Base-by-base conservation (phyloP, 2,329 filamentous ascomycete genomes). In the Diplodia sapinea region DNA sequence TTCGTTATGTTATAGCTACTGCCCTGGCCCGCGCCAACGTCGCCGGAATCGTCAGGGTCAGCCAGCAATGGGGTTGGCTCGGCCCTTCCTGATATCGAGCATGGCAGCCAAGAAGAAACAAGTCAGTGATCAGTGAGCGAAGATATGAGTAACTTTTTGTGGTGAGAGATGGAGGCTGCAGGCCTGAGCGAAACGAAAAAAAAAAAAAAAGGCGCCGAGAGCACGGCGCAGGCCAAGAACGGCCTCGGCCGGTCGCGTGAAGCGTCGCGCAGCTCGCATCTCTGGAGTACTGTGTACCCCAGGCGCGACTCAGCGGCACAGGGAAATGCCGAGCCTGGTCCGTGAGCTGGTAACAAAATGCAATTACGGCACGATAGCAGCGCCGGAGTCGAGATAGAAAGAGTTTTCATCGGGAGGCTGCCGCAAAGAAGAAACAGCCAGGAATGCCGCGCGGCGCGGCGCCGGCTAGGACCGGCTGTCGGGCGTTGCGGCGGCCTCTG, bases 1-100 rank as follows among this genome's bases (percentile, higher is more conserved):
- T 63, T 63, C 36, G 59, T 63, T 63, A 63, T 63, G 59, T 63
- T 63, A 63, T 63, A 51, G 59, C 59, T 51, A 63, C 59, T 20
- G n/a, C 29, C 59, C 49, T 31, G 43, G n/a, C 17, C 15, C 38
- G 43, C 59, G 59, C 59, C 59, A 63, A 51, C n/a, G 23, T 47
- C 26, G 38, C 43, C 43, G 12, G 43, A 47, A 47, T 17, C 15
- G 40, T 13, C 38, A 50, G 49, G 26, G n/a, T 11, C 15, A 8
- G 40, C 13, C 59, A 50, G 40, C 43, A n/a, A 38, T 6, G 33
- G 43, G 26, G 13, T 11, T n/a, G 43, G 43, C 15, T 51, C 43
- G 43, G 59, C 9, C 43, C 29, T 63, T 33, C 26, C 29, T 51
- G 23, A 1, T 7, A 20, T 31, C 15, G 17, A 26, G n/a, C 15